Base-by-base conservation (phyloP, 495 filamentous ascomycete species). In the Xylona heveae region DNA sequence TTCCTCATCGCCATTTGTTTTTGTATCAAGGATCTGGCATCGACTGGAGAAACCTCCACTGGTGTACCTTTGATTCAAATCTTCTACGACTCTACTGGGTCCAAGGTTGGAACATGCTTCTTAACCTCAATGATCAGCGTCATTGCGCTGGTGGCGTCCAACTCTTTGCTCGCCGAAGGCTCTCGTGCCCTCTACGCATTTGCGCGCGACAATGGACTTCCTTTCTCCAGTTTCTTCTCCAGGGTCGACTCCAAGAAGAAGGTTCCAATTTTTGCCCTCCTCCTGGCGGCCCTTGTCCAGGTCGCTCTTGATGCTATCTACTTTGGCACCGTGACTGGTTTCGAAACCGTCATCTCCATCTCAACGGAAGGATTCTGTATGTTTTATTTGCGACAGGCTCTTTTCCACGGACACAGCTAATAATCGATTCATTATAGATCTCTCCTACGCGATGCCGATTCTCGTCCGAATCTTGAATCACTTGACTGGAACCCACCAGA, bases 361-460 rank as follows among this genome's bases (percentile, higher is more conserved):
- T 51, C 64, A 0, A 68, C 64, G 0, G 56, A 64, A 42, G 65
- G 65, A 2, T 69, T 71, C 38, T 71, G 60, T 62, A 53, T 46
- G 58, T 47, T 24, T 28, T 15, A n/a, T n/a, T n/a, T n/a, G n/a
- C n/a, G n/a, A n/a, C n/a, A n/a, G n/a, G n/a, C 30, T 13, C 19
- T 17, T 6, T 23, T 32, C 23, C 20, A 40, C 19, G n/a, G 27
- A 5, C 14, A 1, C 29, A 12, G 15, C 32, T 44, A 22, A 40
- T 43, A 51, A 27, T 51, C 31, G 6, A 3, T 21, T 9, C 3
- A 13, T n/a, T 2, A 14, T 24, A 64, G 60, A 69, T 42, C 45
- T 68, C 9, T 69, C 65, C 5, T 70, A 71, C 38, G 63, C 64
- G 5, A 61, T 66, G 51, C 61, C 65, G 2, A 50, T 71, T 1